Conservation (phyloP, 371 early-diverging fungal genomes). For the Entomophthora muscae region DNA sequence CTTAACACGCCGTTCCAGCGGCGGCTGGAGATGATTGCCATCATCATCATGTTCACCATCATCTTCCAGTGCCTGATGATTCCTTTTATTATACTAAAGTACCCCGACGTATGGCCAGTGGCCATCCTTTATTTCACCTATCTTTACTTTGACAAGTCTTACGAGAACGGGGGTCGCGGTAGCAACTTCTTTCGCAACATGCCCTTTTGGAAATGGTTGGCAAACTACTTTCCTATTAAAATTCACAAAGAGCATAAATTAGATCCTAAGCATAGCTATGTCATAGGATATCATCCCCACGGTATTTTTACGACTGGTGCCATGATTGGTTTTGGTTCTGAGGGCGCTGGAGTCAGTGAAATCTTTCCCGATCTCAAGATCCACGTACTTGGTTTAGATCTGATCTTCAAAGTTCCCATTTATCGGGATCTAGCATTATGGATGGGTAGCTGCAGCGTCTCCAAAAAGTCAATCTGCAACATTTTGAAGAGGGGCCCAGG, state of each 20-base stretch:
- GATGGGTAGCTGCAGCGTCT: constrained; percentile 50
- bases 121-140: constrained; percentile 46
- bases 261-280: constrained; percentile 53
- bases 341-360: constrained; percentile 36
- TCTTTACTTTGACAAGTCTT: constrained; percentile 31
- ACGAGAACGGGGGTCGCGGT: constrained; percentile 50
- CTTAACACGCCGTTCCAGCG: constrained; percentile 47
- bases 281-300: constrained; percentile 53
- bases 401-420: constrained; percentile 43
- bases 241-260: constrained; percentile 27
- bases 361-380: constrained; percentile 40
- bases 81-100: constrained; percentile 19
- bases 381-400: constrained; percentile 31
- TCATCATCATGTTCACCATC: constrained; percentile 35
- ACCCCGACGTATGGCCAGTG: constrained; percentile 35
- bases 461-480: constrained; percentile 41
- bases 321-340: constrained; percentile 58
- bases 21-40: constrained; percentile 46
- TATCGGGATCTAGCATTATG: constrained; percentile 49
- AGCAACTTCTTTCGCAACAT: constrained; percentile 30
- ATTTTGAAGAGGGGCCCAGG: constrained; percentile 53
- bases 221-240: constrained; percentile 57
- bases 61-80: constrained; percentile 30
- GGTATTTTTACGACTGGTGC: constrained; percentile 72
- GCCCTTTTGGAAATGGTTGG: constrained; percentile 46